These are phyloP conservation scores for Trametes gibbosa DNA, from an alignment of 768 basidiomycete species.

Conservation along the genomic window DNA sequence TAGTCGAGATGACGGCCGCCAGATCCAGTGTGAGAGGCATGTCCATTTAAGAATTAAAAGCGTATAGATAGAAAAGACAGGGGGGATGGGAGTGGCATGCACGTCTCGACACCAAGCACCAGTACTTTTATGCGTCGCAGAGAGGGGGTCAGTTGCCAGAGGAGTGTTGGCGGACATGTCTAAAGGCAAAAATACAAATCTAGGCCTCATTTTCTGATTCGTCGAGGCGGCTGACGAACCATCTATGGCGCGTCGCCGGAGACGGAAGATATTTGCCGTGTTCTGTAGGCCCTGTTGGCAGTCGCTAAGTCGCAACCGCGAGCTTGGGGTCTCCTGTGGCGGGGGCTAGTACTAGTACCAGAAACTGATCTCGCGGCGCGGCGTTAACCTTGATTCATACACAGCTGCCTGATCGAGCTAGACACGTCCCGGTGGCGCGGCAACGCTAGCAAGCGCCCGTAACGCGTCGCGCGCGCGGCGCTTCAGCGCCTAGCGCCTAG, in stretches of 20 bases:
- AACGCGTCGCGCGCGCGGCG: slow-evolving; percentile 1
- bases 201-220: not conserved
- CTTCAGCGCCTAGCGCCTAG: too few species aligned
- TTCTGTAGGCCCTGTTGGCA: too few species aligned
- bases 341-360: not conserved
- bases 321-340: too few species aligned
- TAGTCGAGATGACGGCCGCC: slow-evolving; percentile 25
- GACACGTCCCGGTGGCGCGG: slow-evolving; percentile 4
- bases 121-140: too few species aligned
- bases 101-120: not conserved
- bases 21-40: slow-evolving; percentile 20
- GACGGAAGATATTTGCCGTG: too few species aligned
- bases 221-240: too few species aligned
- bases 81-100: not conserved
- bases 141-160: not conserved
- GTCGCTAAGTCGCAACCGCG: too few species aligned
- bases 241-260: too few species aligned
- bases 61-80: not conserved
- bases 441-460: not conserved
- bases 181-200: not conserved
- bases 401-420: not conserved
- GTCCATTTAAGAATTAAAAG: not conserved
- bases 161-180: not conserved
- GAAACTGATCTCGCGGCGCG: not conserved
- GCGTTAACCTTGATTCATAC: not conserved